Base-by-base conservation (phyloP, 2,329 filamentous ascomycete species). In the Hypoxylon sp. region DNA sequence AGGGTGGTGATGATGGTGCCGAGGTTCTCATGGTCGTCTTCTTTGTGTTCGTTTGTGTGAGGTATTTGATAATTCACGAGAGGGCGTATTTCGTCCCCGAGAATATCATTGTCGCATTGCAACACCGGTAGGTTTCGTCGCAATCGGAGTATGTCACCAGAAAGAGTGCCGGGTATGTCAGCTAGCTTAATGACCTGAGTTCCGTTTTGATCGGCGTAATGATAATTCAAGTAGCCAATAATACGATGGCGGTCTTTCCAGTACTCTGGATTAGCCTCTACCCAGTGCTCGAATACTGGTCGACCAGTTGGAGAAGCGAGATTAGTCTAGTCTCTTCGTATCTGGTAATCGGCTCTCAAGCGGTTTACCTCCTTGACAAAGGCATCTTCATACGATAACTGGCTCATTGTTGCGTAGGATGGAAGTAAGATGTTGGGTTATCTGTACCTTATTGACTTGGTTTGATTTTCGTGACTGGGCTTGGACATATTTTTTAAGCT, bases 61-160 rank as follows among this genome's bases (percentile, higher is more conserved):
- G 5, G 9, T 52, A 21, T 59, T 55, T 5, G 19, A 5, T 11
- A 11, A 25, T 20, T 2, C 7, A 41, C 38, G 3, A 61, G 20
- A 21, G 35, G 29, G 13, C 36, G 44, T 19, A 62, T 55, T 13
- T 37, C 19, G 41, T 62, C 46, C 12, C 60, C 59, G 44, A 51
- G 37, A 25, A 62, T 48, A 35, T 60, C 55, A 32, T 29, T 47
- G 52, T 61, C 35, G 16, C 32, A 50, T n/a, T 8, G 5, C 26
- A 27, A n/a, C 4, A 43, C 7, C 7, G 62, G 62, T n/a, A 63
- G 32, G 17, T 63, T 47, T 12, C 43, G 55, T n/a, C 37, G 15
- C 2, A 64, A 44, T 6, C 59, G 57, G 3, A 64, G 57, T 20
- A 63, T 61, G 42, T 63, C 59, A 29, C 61, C 59, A 0, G 62